Conservation (phyloP, 148 eudicot species). For the Chenopodium formosanum region DNA sequence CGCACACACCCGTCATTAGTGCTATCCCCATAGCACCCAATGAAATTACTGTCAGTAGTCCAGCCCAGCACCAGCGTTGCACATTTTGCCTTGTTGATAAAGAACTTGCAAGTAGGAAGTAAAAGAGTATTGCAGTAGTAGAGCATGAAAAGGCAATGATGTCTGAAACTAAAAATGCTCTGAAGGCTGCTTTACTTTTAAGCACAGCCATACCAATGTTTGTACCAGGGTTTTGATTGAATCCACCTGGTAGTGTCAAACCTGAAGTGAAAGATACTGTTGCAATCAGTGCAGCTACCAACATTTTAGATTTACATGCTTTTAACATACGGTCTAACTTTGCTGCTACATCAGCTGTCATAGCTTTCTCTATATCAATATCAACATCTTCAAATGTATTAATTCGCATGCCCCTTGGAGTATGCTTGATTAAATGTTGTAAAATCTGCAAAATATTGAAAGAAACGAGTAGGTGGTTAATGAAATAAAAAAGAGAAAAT, state of each 20-base stretch:
- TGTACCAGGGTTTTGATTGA: constrained; percentile 11
- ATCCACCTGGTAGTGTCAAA: constrained; percentile 9
- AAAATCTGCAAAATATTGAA: neutral
- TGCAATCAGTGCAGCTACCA: constrained; percentile 13
- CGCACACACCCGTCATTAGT: neutral
- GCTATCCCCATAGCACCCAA: constrained; percentile 8
- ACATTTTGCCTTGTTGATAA: too few relatives aligned
- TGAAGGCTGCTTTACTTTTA: too few relatives aligned
- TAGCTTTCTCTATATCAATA: neutral
- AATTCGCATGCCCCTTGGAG: neutral
- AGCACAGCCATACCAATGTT: neutral
- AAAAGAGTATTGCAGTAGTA: too few relatives aligned
- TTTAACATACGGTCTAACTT: neutral
- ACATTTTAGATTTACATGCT: neutral
- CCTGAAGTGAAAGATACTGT: constrained; percentile 18
- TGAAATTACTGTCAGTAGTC: neutral
- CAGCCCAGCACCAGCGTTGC: too few relatives aligned
- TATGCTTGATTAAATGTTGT: neutral
- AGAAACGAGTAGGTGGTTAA: too few relatives aligned
- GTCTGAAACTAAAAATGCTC: too few relatives aligned
- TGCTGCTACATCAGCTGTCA: neutral
- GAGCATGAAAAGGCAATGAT: too few relatives aligned
- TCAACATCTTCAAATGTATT: neutral
- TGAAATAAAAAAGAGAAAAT: too few relatives aligned
- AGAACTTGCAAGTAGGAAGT: too few relatives aligned